A percentile compares a stretch with the other conserved stretches of the same genome.
phyloP scores from a whole-genome alignment of 495 filamentous ascomycete genomes.

The Xylaria nigripes region DNA sequence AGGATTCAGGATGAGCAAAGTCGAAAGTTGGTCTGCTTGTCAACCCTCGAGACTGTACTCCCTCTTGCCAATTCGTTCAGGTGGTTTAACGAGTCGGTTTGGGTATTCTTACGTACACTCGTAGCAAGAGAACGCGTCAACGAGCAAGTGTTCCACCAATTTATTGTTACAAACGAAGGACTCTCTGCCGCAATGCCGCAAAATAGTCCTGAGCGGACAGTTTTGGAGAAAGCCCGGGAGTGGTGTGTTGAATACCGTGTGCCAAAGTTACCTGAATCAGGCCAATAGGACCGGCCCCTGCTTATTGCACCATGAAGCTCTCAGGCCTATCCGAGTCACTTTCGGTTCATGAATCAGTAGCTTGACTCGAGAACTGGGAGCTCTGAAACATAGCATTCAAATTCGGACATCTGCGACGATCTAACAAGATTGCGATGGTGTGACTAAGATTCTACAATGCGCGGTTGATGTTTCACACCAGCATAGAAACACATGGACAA shows the following conservation, averaged over 20 bases:
- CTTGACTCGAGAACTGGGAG: not conserved
- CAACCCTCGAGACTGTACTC: conserved; percentile 33
- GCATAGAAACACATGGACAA: no score
- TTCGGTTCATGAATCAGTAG: conserved; percentile 3
- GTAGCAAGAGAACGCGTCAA: conserved; percentile 27
- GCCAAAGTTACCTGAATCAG: not conserved
- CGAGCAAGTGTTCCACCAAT: conserved; percentile 23
- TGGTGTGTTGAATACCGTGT: conserved; percentile 21
- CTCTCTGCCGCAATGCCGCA: conserved; percentile 15
- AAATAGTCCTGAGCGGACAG: conserved; percentile 11
- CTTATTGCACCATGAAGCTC: not conserved
- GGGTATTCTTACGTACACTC: conserved; percentile 46
- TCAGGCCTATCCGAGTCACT: not conserved
- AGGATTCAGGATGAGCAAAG: conserved; percentile 11
- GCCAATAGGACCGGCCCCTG: not conserved
- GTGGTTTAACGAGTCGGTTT: conserved; percentile 47
- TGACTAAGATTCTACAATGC: not conserved
- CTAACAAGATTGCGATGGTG: not conserved
- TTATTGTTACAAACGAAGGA: conserved; percentile 20
- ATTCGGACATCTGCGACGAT: not conserved
- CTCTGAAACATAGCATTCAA: not conserved
- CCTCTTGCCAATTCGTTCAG: conserved; percentile 35
- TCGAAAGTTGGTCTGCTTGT: conserved; percentile 12
- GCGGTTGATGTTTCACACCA: no score
- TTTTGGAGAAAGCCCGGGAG: conserved; percentile 19